Evolutionary conservation across 2,329 filamentous ascomycete species (phyloP), one percentile per base, ranked within the genome.

Genomic region (Malbranchea cinnamomea): DNA sequence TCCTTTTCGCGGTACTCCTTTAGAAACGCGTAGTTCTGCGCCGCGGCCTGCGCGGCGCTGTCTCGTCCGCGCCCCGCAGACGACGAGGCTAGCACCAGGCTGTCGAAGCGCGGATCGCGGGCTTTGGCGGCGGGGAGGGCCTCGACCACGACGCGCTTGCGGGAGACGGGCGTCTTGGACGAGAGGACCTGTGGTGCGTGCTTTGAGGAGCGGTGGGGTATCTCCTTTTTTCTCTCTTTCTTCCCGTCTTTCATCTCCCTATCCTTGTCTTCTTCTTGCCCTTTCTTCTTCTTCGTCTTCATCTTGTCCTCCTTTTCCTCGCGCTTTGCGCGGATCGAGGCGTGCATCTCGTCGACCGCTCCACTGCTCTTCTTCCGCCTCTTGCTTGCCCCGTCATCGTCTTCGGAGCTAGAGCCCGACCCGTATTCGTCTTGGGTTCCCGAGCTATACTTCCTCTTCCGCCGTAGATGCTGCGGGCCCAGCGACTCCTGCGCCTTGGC

Each of bases 31-130:
- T 98, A 98, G 19, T 83, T 80, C 41, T 31, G 14, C 14, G 29
- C 28, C 39, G 68, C 69, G 28, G 59, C 56, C 48, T 68, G 69
- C 13, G 62, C 52, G n/a, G n/a, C n/a, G n/a, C n/a, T n/a, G n/a
- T n/a, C n/a, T n/a, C n/a, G n/a, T n/a, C n/a, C n/a, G n/a, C n/a
- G n/a, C n/a, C n/a, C n/a, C n/a, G n/a, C n/a, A n/a, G n/a, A n/a
- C n/a, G n/a, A n/a, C 10, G 52, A 48, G 23, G 51, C 48, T 40
- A 56, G 41, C 31, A 62, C 51, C 14, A 71, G 64, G 1, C 75
- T 67, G 38, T 89, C 82, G 59, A 98, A 98, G 29, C 89, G 78
- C 11, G 89, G 89, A 54, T 98, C 89, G 32, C 87, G 77, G 2
- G 66, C 59, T 48, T 79, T 81, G 34, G 68, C 65, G 51, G 50